Evolutionary conservation across 768 basidiomycete genomes (phyloP), one percentile per base, ranked within the genome.

Genomic region (Panus rudis): DNA sequence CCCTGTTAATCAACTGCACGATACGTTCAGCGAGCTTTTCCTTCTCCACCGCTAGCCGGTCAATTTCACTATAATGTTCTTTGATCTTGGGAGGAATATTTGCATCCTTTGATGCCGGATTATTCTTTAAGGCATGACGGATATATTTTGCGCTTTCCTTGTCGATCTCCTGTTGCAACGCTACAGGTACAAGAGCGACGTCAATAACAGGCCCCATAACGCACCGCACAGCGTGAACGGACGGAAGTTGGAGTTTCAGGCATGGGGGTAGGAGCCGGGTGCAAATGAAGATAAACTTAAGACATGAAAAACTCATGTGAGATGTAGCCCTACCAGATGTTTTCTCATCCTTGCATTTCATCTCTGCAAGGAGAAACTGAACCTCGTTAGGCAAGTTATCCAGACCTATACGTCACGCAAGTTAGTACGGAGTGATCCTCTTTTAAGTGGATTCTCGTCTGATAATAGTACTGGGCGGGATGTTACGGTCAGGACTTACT

Each of bases 321-420:
- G 10, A 10, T 30, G 28, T 30, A 30, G 28, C 28, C 28, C 28
- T 10, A 10, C 10, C n/a, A n/a, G 28, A 30, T n/a, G 28, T 30
- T 30, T 30, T 30, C 10, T 8, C 25, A 27, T 75, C 73, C 47
- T 66, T 72, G 41, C 65, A 55, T 27, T 66, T 65, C 25, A 75
- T 73, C 48, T 75, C 73, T 13, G 68, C 63, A n/a, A 75, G 61
- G 14, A 75, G 60, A 47, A 65, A 67, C 20, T 70, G 67, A 7
- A 75, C 62, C 53, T 75, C 73, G 24, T 63, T 66, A 1, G 73
- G 73, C 45, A 75, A 58, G 48, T 75, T 75, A 44, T 75, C 73
- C 16, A 75, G 64, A 40, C 70, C 73, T 75, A 49, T 14, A 38
- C 31, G 24, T 24, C 37, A 37, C 40, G 38, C 25, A 28, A 28